A percentile compares a stretch with the other conserved stretches of the same genome.
Conservation (phyloP, 2,329 filamentous ascomycete genomes). For the Alternaria brassicicola region DNA sequence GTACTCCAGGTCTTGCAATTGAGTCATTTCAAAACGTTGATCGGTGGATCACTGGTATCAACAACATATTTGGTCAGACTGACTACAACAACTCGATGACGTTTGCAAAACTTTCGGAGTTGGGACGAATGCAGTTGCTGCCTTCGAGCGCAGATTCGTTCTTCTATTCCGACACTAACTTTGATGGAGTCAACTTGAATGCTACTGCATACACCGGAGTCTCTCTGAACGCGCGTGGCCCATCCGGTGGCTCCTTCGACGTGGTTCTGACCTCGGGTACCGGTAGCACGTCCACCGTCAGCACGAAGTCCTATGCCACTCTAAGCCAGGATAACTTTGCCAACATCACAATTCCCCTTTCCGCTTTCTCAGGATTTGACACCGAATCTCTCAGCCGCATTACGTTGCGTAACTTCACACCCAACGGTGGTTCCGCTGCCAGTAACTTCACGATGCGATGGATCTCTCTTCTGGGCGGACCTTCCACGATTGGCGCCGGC, state of each 20-base stretch:
- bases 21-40: slow-evolving; percentile 16
- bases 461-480: slow-evolving; percentile 9
- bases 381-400: slow-evolving; percentile 5
- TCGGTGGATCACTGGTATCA: slow-evolving; percentile 15
- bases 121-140: slow-evolving; percentile 11
- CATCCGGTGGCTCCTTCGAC: slow-evolving; percentile 11
- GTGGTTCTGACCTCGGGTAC: slow-evolving; percentile 4
- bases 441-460: slow-evolving; percentile 10
- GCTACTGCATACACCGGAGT: slow-evolving; percentile 10
- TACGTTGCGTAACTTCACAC: slow-evolving; percentile 11
- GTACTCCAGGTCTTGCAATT: slow-evolving; percentile 8
- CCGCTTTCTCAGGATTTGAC: slow-evolving; percentile 8
- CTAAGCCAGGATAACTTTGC: slow-evolving; percentile 7
- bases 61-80: slow-evolving; percentile 14
- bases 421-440: slow-evolving; percentile 6
- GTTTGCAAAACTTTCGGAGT: slow-evolving; percentile 12
- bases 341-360: slow-evolving; percentile 12
- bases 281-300: slow-evolving; percentile 1
- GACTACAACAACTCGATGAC: slow-evolving; percentile 13
- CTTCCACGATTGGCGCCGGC: neutral
- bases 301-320: slow-evolving; percentile 6
- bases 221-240: slow-evolving; percentile 11
- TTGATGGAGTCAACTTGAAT: slow-evolving; percentile 6
- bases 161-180: slow-evolving; percentile 10
- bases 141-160: slow-evolving; percentile 3